A percentile compares a stretch with the other conserved stretches of the same genome.
phyloP scores from a whole-genome alignment of 495 filamentous ascomycete species.

The Podospora comata region DNA sequence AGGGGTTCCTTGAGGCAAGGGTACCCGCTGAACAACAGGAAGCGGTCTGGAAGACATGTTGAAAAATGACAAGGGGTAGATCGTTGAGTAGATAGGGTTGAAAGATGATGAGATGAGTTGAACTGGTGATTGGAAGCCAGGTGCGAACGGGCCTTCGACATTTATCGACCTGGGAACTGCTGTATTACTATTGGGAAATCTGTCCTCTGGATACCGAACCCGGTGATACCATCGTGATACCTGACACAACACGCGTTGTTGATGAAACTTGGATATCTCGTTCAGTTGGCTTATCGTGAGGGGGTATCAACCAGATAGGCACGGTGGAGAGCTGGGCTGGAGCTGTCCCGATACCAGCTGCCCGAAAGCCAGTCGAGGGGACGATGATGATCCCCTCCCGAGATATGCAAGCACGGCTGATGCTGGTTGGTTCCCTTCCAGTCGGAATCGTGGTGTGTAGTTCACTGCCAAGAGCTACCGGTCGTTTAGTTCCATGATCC shows the following conservation, averaged over 20 bases:
- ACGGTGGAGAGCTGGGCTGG: background rate
- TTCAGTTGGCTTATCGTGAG: background rate
- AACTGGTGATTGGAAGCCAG: background rate
- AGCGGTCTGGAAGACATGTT: background rate
- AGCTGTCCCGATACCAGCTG: background rate
- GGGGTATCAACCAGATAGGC: background rate
- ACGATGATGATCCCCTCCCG: background rate
- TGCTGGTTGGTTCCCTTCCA: background rate
- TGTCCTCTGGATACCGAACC: background rate
- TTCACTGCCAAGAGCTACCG: background rate
- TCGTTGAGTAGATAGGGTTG: background rate
- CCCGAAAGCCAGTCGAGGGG: background rate
- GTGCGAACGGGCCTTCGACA: background rate
- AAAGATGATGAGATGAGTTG: background rate
- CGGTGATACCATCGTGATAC: background rate
- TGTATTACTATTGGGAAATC: background rate
- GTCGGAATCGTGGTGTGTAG: background rate
- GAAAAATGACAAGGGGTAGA: background rate
- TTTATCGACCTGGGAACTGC: background rate
- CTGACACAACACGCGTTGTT: background rate
- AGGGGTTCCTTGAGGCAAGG: constrained; percentile 16
- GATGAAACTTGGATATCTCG: background rate
- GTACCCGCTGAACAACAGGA: constrained; percentile 12
- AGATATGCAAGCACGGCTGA: background rate
- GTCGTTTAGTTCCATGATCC: background rate